Evolutionary conservation across 306 rosid species (phyloP).

Genomic region (Malus fusca): DNA sequence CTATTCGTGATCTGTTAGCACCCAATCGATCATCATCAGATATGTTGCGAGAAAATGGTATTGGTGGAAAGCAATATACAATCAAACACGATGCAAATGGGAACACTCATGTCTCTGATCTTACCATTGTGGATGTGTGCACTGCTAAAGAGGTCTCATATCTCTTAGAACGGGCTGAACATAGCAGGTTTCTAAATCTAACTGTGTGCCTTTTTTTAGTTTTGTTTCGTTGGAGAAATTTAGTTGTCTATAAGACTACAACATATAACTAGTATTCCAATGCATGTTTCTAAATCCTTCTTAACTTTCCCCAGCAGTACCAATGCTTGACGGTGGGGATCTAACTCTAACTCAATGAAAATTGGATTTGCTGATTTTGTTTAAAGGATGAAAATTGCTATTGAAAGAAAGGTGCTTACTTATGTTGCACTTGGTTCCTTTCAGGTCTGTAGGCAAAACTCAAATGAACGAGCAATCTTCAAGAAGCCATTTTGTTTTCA

Average conservation of each 20-base stretch:
- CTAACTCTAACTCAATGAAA: neutral
- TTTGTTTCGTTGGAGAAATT: neutral
- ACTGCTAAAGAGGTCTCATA: conserved; percentile 82
- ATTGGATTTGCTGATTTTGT: neutral
- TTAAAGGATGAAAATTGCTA: neutral
- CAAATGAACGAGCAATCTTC: conserved; percentile 98
- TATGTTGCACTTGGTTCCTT: conserved; percentile 13
- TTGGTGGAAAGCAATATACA: conserved; percentile 72
- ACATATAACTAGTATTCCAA: neutral
- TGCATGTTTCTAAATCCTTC: neutral
- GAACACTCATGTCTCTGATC: conserved; percentile 81
- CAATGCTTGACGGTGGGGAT: neutral
- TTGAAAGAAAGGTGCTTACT: neutral
- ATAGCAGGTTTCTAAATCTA: conserved; percentile 58
- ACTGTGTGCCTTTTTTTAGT: neutral
- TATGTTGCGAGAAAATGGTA: conserved; percentile 50
- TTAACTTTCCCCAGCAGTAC: neutral
- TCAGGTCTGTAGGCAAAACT: conserved; percentile 92
- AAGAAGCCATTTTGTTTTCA: conserved; percentile 96
- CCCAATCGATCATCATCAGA: conserved; percentile 51
- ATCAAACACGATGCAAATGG: conserved; percentile 84
- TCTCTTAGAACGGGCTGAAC: conserved; percentile 79
- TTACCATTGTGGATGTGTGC: conserved; percentile 78
- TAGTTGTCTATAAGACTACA: neutral
- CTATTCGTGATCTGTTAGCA: conserved; percentile 72